Conservation (phyloP, 345 rosid species). For the Salix suchowensis region DNA sequence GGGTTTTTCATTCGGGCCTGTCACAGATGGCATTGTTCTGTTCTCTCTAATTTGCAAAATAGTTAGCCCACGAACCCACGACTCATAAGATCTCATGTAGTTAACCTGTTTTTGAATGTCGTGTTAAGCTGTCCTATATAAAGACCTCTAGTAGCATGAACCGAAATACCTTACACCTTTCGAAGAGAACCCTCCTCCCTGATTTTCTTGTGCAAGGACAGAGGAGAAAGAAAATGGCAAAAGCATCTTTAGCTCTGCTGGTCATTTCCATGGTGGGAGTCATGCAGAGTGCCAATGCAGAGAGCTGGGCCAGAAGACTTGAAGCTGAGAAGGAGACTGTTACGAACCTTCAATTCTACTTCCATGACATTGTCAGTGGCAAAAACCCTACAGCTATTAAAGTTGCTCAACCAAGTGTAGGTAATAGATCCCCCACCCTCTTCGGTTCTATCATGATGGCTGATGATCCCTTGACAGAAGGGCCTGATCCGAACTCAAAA, state of each 20-base stretch:
- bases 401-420: constrained; percentile 39
- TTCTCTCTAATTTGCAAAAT: too few species aligned
- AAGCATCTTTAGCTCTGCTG: constrained; percentile 1
- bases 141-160: too few species aligned
- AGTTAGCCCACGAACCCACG: too few species aligned
- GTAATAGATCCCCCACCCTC: constrained; percentile 40
- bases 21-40: too few species aligned
- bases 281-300: constrained; percentile 15
- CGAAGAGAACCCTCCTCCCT: too few species aligned
- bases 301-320: constrained; percentile 29
- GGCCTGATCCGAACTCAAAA: constrained; percentile 17
- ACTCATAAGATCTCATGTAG: too few species aligned
- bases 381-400: constrained; percentile 45
- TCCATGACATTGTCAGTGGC: constrained; percentile 65
- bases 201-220: background rate
- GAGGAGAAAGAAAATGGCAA: constrained; percentile 17
- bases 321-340: constrained; percentile 30
- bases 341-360: constrained; percentile 59
- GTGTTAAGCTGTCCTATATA: too few species aligned
- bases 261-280: constrained; percentile 10
- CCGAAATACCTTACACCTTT: too few species aligned
- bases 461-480: constrained; percentile 23
- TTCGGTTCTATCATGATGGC: constrained; percentile 20
- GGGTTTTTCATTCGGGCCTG: too few species aligned
- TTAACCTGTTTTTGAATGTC: too few species aligned